phyloP scores from a whole-genome alignment of 345 rosid species.

The Sonneratia caseolaris region DNA sequence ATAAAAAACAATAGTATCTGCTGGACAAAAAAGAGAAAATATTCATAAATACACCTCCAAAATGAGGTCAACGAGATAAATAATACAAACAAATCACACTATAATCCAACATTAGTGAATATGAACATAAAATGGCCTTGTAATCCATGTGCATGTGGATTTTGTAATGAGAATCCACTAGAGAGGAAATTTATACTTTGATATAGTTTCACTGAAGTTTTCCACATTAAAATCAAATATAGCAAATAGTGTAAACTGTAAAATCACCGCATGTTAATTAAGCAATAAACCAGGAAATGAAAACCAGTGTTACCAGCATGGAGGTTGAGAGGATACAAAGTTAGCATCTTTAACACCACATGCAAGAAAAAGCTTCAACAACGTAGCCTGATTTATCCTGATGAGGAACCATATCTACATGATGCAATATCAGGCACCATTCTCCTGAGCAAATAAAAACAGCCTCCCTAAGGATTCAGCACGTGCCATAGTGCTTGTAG shows the following conservation, averaged over 20 bases:
- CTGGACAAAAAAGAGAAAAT: conserved; percentile 2
- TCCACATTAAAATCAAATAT: not conserved
- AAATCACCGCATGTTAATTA: not conserved
- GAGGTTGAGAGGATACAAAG: conserved; percentile 7
- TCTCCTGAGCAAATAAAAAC: conserved; percentile 19
- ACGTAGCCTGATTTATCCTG: conserved; percentile 18
- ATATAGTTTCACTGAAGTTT: conserved; percentile 6
- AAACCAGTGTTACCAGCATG: not conserved
- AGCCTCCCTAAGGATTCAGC: conserved; percentile 14
- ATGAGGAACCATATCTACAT: conserved; percentile 11
- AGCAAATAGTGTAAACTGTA: not conserved
- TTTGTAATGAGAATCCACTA: not conserved
- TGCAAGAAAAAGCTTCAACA: conserved; percentile 15
- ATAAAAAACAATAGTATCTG: not conserved
- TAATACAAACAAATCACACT: not conserved
- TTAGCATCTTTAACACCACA: conserved; percentile 16
- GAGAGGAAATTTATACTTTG: conserved; percentile 6
- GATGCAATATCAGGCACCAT: conserved; percentile 19
- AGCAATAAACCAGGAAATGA: not conserved
- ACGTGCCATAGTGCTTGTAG: not conserved
- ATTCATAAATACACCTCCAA: conserved; percentile 3
- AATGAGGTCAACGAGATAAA: not conserved
- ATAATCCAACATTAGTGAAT: not conserved
- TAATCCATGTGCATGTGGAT: not conserved
- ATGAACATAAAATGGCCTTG: not conserved